A percentile compares a stretch with the other conserved stretches of the same genome.
phyloP scores from a whole-genome alignment of 257 asterid species.

The Solanum dulcamara region DNA sequence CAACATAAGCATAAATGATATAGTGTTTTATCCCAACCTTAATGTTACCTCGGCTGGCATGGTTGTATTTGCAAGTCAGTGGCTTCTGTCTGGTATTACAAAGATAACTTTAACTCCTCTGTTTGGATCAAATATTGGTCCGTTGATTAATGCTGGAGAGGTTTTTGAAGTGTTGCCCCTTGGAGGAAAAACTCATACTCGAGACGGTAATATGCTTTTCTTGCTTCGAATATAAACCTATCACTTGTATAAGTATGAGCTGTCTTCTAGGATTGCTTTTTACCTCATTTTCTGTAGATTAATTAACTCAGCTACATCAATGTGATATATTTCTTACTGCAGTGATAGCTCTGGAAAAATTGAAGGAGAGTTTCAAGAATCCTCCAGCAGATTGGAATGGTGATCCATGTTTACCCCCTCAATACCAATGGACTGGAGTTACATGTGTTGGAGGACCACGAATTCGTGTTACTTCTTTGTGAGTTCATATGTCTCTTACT shows the following conservation, averaged over 20 bases:
- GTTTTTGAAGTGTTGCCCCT: constrained; percentile 44
- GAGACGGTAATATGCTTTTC: constrained; percentile 49
- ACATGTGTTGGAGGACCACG: constrained; percentile 60
- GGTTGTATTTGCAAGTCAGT: constrained; percentile 50
- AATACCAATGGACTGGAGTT: constrained; percentile 84
- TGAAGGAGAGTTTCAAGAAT: constrained; percentile 51
- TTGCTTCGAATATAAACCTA: not conserved
- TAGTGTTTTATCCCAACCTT: constrained; percentile 50
- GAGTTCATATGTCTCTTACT: constrained; percentile 25
- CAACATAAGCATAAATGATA: constrained; percentile 52
- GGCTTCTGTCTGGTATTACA: constrained; percentile 78
- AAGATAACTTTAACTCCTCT: constrained; percentile 54
- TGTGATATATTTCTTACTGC: constrained; percentile 11
- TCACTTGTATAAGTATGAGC: not conserved
- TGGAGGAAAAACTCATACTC: constrained; percentile 70
- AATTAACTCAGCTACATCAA: not conserved
- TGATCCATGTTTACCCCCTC: constrained; percentile 85
- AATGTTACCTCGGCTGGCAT: constrained; percentile 50
- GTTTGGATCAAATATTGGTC: constrained; percentile 65
- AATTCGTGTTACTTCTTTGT: constrained; percentile 63
- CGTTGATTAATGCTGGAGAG: constrained; percentile 88
- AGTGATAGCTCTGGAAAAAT: constrained; percentile 60
- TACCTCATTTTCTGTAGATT: not conserved
- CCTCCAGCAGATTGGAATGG: constrained; percentile 91
- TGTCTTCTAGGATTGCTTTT: not conserved